Conservation (phyloP, 441 rosid species). For the Aquilaria agallochum region DNA sequence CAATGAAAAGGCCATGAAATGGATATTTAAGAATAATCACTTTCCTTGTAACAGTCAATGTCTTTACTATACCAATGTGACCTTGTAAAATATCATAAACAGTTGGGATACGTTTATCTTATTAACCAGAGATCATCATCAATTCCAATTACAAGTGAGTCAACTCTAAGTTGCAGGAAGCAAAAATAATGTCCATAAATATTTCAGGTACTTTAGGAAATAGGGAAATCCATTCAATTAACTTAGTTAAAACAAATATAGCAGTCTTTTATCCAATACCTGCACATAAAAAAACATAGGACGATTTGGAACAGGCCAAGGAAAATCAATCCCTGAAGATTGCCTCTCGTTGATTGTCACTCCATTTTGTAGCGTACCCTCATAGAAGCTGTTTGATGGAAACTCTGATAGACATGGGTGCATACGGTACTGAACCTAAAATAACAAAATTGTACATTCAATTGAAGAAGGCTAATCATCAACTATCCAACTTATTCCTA, state of each 20-base stretch:
- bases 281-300: conserved; percentile 99
- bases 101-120: too few species aligned
- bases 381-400: conserved; percentile 97
- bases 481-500: not conserved
- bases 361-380: conserved; percentile 98
- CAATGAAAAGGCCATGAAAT: conserved; percentile 2
- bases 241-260: too few species aligned
- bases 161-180: too few species aligned
- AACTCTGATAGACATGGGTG: conserved; percentile 98
- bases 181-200: too few species aligned
- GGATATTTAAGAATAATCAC: too few species aligned
- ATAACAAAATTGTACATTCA: conserved; percentile 10
- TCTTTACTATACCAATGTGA: too few species aligned
- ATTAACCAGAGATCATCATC: too few species aligned
- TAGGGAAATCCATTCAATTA: too few species aligned
- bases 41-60: too few species aligned
- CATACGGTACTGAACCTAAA: conserved; percentile 98
- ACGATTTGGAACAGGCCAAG: conserved; percentile 98
- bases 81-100: too few species aligned
- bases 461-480: conserved; percentile 3
- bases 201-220: too few species aligned
- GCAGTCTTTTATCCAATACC: conserved; percentile 34
- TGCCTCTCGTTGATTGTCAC: conserved; percentile 97
- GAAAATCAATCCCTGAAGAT: conserved; percentile 91
- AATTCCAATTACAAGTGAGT: too few species aligned